A percentile compares a stretch with the other conserved stretches of the same genome.
These are phyloP conservation scores for Elongisporangium anandrum DNA, from an alignment of 352 stramenopile species.

Conservation along the genomic window DNA sequence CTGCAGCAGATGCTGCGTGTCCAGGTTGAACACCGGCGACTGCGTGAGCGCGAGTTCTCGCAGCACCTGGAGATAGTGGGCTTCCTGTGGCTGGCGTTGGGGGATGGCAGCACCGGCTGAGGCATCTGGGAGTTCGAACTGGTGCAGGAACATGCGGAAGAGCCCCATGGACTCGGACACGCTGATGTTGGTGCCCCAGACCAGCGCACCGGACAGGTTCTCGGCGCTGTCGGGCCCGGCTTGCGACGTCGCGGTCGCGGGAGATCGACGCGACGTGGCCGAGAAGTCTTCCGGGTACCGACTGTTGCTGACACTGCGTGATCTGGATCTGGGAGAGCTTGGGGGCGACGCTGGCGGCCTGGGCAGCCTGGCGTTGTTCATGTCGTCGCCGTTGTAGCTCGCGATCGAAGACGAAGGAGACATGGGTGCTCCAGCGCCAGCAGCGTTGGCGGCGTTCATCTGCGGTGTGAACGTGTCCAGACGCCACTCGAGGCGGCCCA, in stretches of 20 bases:
- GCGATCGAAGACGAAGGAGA: slow-evolving; percentile 45
- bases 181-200: slow-evolving; percentile 94
- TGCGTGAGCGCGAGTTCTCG: slow-evolving; percentile 75
- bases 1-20: slow-evolving; percentile 89
- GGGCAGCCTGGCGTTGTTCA: slow-evolving; percentile 34
- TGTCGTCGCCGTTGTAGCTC: slow-evolving; percentile 20
- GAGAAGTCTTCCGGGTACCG: slow-evolving; percentile 20
- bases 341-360: slow-evolving; percentile 56
- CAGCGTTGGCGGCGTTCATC: slow-evolving; percentile 6
- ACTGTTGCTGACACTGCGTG: slow-evolving; percentile 19
- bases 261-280: slow-evolving; percentile 35
- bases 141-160: slow-evolving; percentile 88
- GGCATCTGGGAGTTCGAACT: slow-evolving; percentile 51
- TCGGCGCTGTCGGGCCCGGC: slow-evolving; percentile 21
- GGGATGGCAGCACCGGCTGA: not conserved
- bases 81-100: slow-evolving; percentile 24
- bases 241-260: slow-evolving; percentile 17
- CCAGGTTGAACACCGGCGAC: slow-evolving; percentile 87
- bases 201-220: slow-evolving; percentile 77
- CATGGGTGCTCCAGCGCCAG: slow-evolving; percentile 14
- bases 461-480: slow-evolving; percentile 48
- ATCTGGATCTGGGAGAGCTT: slow-evolving; percentile 58
- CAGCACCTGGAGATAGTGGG: slow-evolving; percentile 80
- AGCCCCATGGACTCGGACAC: slow-evolving; percentile 89
- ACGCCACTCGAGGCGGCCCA: slow-evolving; percentile 72